Percentiles rank a stretch among this genome's conserved stretches.
These are phyloP conservation scores for Euphorbia pulcherrima DNA, from an alignment of 345 rosid genomes.

Conservation along the genomic window DNA sequence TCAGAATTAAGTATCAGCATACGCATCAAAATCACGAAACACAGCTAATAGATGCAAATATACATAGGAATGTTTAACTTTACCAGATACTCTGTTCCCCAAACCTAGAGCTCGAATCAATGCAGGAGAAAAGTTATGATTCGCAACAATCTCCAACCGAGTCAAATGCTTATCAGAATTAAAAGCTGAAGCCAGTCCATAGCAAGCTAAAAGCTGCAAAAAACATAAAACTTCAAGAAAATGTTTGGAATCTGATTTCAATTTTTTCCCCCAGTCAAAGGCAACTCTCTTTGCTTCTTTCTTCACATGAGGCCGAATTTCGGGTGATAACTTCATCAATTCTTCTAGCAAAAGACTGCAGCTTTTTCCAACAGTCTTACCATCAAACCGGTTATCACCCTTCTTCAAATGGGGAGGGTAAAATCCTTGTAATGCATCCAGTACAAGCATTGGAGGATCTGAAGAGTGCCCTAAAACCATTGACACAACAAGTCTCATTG, in stretches of 20 bases:
- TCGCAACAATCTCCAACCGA: slow-evolving; percentile 25
- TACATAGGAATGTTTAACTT: background rate
- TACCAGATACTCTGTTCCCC: slow-evolving; percentile 29
- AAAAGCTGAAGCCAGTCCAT: slow-evolving; percentile 29
- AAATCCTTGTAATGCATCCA: slow-evolving; percentile 51
- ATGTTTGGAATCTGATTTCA: slow-evolving; percentile 22
- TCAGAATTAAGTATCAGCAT: background rate
- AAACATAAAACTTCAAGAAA: slow-evolving; percentile 30
- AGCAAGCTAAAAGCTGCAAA: slow-evolving; percentile 40
- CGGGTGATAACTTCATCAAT: slow-evolving; percentile 36
- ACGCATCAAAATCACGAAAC: background rate
- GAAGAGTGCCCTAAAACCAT: slow-evolving; percentile 25
- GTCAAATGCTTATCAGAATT: slow-evolving; percentile 27
- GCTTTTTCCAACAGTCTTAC: slow-evolving; percentile 32
- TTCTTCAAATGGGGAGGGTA: slow-evolving; percentile 32
- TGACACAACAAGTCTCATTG: slow-evolving; percentile 27
- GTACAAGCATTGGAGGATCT: slow-evolving; percentile 56
- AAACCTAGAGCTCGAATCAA: slow-evolving; percentile 32
- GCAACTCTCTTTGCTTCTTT: slow-evolving; percentile 41
- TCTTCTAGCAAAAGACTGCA: slow-evolving; percentile 48
- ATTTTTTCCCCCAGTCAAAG: slow-evolving; percentile 19
- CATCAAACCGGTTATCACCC: slow-evolving; percentile 26
- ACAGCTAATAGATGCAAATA: no score
- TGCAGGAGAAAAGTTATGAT: slow-evolving; percentile 25
- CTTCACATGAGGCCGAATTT: slow-evolving; percentile 27